These are phyloP conservation scores for Schizosaccharomyces lindneri DNA, from an alignment of 805 yeast genomes.

Conservation along the genomic window DNA sequence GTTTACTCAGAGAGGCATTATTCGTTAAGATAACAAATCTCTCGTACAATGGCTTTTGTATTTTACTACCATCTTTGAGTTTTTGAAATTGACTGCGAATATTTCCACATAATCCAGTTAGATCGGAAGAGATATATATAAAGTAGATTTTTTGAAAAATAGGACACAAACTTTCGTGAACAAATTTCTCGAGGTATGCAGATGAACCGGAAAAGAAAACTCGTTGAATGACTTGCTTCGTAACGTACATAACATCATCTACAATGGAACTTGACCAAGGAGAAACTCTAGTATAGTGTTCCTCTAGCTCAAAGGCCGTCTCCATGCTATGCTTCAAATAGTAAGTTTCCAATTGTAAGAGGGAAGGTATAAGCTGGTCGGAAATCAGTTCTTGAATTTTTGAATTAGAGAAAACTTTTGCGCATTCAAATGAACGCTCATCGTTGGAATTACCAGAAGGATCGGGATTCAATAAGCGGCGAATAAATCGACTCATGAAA, in stretches of 20 bases:
- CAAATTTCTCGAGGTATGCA: not conserved
- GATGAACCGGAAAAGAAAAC: slow-evolving; percentile 37
- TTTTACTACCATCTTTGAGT: not conserved
- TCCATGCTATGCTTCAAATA: slow-evolving; percentile 57
- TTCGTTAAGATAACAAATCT: not conserved
- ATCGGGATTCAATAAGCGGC: not conserved
- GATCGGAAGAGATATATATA: not conserved
- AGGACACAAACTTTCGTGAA: not conserved
- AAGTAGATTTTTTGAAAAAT: not conserved
- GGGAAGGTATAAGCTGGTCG: slow-evolving; percentile 29
- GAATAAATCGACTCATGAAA: not conserved
- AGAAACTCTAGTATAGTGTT: slow-evolving; percentile 27
- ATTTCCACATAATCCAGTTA: not conserved
- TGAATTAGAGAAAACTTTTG: slow-evolving; percentile 29
- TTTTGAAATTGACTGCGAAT: not conserved
- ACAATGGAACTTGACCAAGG: slow-evolving; percentile 45
- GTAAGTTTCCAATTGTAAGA: slow-evolving; percentile 37
- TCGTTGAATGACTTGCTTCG: slow-evolving; percentile 41
- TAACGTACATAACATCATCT: slow-evolving; percentile 57
- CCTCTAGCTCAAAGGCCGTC: slow-evolving; percentile 59
- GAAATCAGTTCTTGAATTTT: slow-evolving; percentile 31
- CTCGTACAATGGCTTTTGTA: not conserved
- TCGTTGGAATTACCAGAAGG: not conserved
- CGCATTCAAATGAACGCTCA: slow-evolving; percentile 14
- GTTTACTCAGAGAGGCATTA: not conserved